phyloP scores from a whole-genome alignment of 2,329 filamentous ascomycete genomes.

The Botrytis deweyae region DNA sequence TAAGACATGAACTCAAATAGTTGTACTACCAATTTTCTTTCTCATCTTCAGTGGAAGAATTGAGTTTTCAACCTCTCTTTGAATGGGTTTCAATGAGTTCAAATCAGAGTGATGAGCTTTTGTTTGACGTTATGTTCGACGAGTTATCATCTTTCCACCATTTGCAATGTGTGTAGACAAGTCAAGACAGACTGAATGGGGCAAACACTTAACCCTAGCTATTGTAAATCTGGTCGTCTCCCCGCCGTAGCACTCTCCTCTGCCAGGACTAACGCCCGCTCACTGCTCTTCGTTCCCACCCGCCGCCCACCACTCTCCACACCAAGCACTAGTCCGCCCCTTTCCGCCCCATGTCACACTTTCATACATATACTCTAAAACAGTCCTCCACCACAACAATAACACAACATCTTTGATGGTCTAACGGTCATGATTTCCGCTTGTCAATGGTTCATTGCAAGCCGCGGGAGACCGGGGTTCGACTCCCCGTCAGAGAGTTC shows the following conservation, averaged over 20 bases:
- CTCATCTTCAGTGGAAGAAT: no score
- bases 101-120: no score
- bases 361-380: no score
- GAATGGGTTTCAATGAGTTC: no score
- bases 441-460: conserved; percentile 32
- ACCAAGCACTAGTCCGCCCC: background rate
- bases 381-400: accelerated
- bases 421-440: conserved; percentile 42
- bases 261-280: background rate
- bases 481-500: conserved; percentile 31
- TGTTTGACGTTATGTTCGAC: no score
- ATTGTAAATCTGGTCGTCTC: background rate
- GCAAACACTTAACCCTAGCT: background rate
- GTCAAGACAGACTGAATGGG: no score
- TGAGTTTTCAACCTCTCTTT: no score
- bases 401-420: conserved; percentile 35
- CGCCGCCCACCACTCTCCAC: background rate
- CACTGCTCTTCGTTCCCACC: background rate
- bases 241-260: background rate
- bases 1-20: no score
- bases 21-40: no score
- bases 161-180: no score
- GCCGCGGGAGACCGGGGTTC: conserved; percentile 35
- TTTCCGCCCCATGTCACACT: accelerated
- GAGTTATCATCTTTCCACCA: no score